phyloP scores from a whole-genome alignment of 2,329 filamentous ascomycete genomes.

The Thielaviopsis musarum region DNA sequence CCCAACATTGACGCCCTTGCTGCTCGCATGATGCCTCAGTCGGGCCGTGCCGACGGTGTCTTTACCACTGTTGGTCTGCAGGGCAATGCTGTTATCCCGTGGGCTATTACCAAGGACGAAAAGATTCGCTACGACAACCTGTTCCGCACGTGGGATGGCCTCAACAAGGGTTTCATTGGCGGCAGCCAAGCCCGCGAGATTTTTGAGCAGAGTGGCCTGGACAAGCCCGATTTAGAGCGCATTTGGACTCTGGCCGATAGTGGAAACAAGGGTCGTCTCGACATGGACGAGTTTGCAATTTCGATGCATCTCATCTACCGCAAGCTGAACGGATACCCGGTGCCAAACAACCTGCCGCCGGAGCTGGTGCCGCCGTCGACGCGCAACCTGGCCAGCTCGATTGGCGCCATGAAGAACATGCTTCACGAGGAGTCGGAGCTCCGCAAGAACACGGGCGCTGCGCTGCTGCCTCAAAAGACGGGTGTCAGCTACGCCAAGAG shows the following conservation, averaged over 20 bases:
- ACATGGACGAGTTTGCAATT: slow-evolving; percentile 94
- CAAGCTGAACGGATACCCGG: slow-evolving; percentile 86
- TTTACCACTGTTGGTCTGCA: slow-evolving; percentile 78
- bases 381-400: slow-evolving; percentile 79
- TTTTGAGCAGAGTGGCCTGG: slow-evolving; percentile 86
- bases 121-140: slow-evolving; percentile 92
- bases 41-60: slow-evolving; percentile 65
- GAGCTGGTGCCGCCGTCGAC: slow-evolving; percentile 92
- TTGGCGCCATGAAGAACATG: slow-evolving; percentile 81
- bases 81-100: slow-evolving; percentile 90
- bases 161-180: slow-evolving; percentile 80
- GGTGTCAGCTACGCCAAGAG: slow-evolving; percentile 97
- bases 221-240: slow-evolving; percentile 75
- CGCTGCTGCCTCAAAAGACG: slow-evolving; percentile 83
- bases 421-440: slow-evolving; percentile 78
- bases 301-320: slow-evolving; percentile 98
- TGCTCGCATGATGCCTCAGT: slow-evolving; percentile 92
- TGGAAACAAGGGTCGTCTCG: slow-evolving; percentile 82
- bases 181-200: slow-evolving; percentile 93
- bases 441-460: slow-evolving; percentile 75
- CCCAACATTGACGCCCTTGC: slow-evolving; percentile 90
- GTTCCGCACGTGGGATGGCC: slow-evolving; percentile 92
- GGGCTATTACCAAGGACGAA: slow-evolving; percentile 97
- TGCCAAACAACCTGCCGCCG: slow-evolving; percentile 72
- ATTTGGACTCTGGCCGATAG: slow-evolving; percentile 93